These are phyloP conservation scores for Diaporthe batatas DNA, from an alignment of 2,329 filamentous ascomycete species.

Conservation along the genomic window DNA sequence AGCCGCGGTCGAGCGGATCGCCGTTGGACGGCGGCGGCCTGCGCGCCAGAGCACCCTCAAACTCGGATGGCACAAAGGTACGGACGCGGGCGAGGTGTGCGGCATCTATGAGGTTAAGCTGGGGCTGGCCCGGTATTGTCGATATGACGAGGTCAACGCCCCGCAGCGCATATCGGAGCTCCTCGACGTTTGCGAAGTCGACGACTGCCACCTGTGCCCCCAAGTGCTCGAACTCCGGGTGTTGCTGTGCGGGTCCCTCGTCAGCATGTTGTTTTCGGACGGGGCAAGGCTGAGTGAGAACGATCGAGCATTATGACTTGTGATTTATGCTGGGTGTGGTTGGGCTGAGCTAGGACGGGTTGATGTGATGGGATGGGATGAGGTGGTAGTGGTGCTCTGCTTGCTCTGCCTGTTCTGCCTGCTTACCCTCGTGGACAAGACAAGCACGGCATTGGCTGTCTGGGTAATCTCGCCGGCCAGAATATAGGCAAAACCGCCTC, in stretches of 20 bases:
- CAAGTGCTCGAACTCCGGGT: conserved; percentile 65
- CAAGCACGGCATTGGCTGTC: conserved; percentile 76
- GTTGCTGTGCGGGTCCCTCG: conserved; percentile 56
- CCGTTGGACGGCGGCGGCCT: conserved; percentile 57
- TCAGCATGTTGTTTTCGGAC: conserved; percentile 7
- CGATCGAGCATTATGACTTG: not conserved
- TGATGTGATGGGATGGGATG: not conserved
- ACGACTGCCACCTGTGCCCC: conserved; percentile 77
- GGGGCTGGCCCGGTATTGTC: conserved; percentile 75
- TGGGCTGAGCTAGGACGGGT: not conserved
- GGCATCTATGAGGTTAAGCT: conserved; percentile 80
- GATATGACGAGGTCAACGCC: conserved; percentile 83
- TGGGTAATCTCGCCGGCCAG: conserved; percentile 69
- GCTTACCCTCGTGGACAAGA: conserved; percentile 76
- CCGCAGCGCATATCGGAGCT: conserved; percentile 74
- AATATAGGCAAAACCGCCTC: conserved; percentile 59
- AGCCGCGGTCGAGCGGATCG: conserved; percentile 73
- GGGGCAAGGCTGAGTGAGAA: conserved; percentile 38
- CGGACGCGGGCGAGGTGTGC: conserved; percentile 74
- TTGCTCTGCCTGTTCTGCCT: not conserved
- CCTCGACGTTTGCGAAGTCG: conserved; percentile 72
- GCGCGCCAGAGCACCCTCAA: conserved; percentile 73
- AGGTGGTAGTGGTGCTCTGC: not conserved
- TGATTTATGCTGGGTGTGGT: not conserved
- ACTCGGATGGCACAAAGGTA: conserved; percentile 81